Evolutionary conservation across 768 basidiomycete species (phyloP).

Genomic region (Suillus tomentosus): DNA sequence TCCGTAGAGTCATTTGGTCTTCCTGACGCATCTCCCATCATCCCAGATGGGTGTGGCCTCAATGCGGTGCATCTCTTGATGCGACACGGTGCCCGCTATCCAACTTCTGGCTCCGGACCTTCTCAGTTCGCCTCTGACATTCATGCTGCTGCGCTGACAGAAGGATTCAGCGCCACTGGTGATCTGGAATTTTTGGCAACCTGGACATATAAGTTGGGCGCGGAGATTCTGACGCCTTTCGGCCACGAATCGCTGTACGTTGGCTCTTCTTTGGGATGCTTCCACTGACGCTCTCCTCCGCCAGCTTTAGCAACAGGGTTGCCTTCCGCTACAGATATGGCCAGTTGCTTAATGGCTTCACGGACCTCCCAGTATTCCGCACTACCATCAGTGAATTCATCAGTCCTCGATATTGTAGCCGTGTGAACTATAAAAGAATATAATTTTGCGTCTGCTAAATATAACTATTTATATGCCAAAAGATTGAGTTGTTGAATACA

Average conservation of each 20-base stretch:
- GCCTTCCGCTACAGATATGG: slow-evolving; percentile 50
- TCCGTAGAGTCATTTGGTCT: slow-evolving; percentile 54
- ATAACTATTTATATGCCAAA: no score
- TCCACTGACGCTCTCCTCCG: neutral
- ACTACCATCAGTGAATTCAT: no score
- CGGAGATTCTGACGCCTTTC: slow-evolving; percentile 49
- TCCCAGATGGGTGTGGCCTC: slow-evolving; percentile 50
- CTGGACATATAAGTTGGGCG: slow-evolving; percentile 49
- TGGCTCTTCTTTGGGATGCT: neutral
- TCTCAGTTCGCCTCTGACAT: slow-evolving; percentile 31
- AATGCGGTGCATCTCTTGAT: slow-evolving; percentile 45
- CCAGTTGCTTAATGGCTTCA: slow-evolving; percentile 42
- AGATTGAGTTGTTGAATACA: no score
- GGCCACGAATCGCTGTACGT: slow-evolving; percentile 43
- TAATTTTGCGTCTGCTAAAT: no score
- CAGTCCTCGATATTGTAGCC: no score
- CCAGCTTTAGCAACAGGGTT: slow-evolving; percentile 44
- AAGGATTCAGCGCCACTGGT: slow-evolving; percentile 36
- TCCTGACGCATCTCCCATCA: slow-evolving; percentile 44
- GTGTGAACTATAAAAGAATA: no score
- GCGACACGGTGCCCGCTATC: slow-evolving; percentile 46
- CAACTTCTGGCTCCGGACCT: slow-evolving; percentile 33
- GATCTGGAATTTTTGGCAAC: slow-evolving; percentile 44
- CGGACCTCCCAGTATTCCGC: slow-evolving; percentile 48
- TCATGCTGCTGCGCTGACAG: slow-evolving; percentile 23